Evolutionary conservation across 2,329 filamentous ascomycete species (phyloP).

Genomic region (Colletotrichum spinosum): DNA sequence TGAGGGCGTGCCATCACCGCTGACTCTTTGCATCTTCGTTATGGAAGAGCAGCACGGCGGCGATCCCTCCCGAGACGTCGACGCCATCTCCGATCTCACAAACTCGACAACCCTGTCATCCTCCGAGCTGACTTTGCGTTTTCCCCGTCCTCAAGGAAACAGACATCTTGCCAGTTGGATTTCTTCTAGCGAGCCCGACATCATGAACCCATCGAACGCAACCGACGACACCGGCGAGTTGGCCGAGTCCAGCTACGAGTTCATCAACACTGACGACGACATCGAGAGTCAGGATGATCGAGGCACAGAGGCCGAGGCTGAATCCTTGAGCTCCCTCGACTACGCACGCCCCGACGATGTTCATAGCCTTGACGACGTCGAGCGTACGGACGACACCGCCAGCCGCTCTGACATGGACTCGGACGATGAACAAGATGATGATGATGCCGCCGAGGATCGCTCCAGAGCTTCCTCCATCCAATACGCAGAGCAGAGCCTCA

Average conservation of each 20-base stretch:
- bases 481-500: conserved; percentile 62
- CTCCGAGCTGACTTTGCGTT: conserved; percentile 65
- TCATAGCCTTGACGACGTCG: conserved; percentile 62
- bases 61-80: conserved; percentile 31
- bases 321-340: conserved; percentile 64
- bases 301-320: conserved; percentile 59
- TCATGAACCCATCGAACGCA: conserved; percentile 60
- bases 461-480: conserved; percentile 54
- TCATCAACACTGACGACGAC: conserved; percentile 67
- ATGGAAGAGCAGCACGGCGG: conserved; percentile 61
- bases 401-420: conserved; percentile 33
- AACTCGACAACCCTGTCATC: conserved; percentile 46
- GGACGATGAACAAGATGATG: conserved; percentile 30
- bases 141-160: conserved; percentile 67
- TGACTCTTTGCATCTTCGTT: conserved; percentile 54
- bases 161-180: conserved; percentile 69
- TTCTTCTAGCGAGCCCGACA: conserved; percentile 67
- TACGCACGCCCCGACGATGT: conserved; percentile 62
- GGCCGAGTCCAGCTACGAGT: conserved; percentile 67
- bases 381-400: conserved; percentile 54
- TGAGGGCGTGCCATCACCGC: conserved; percentile 50
- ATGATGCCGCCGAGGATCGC: conserved; percentile 40
- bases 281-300: conserved; percentile 64
- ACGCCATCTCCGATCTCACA: conserved; percentile 39
- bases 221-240: conserved; percentile 58